Evolutionary conservation across 1,139 yeast species (phyloP).

Genomic region (Debaryomyces nepalensis): DNA sequence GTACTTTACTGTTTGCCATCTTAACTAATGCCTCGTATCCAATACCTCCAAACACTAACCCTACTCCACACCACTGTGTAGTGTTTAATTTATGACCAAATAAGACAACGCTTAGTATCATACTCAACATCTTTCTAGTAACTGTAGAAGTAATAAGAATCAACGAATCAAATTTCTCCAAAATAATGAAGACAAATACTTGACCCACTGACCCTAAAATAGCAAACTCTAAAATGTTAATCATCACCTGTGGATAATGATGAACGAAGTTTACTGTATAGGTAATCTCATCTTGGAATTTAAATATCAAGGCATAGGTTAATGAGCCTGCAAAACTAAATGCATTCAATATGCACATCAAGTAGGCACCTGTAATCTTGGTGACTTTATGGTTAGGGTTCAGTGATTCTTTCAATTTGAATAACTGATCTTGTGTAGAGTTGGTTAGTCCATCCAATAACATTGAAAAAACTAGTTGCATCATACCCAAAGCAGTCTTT

Average conservation of each 20-base stretch:
- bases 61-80: conserved; percentile 80
- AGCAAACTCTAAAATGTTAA: conserved; percentile 70
- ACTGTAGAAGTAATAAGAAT: conserved; percentile 91
- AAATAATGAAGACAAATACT: conserved; percentile 81
- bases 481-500: conserved; percentile 57
- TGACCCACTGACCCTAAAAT: conserved; percentile 91
- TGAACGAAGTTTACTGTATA: conserved; percentile 54
- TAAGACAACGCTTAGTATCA: conserved; percentile 84
- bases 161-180: conserved; percentile 83
- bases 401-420: conserved; percentile 39
- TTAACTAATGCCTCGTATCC: conserved; percentile 33
- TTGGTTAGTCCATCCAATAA: conserved; percentile 90
- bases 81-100: conserved; percentile 73
- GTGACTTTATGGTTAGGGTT: conserved; percentile 14
- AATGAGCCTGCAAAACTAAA: conserved; percentile 51
- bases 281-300: conserved; percentile 48
- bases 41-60: conserved; percentile 77
- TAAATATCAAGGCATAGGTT: conserved; percentile 46
- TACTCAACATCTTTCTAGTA: conserved; percentile 93
- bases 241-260: conserved; percentile 46
- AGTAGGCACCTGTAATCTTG: conserved; percentile 65
- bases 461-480: conserved; percentile 63
- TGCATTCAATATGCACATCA: conserved; percentile 82
- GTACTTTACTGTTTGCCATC: conserved; percentile 5
- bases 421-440: conserved; percentile 88